These are phyloP conservation scores for Hypoxylon rubiginosum DNA, from an alignment of 2,329 filamentous ascomycete species.

Conservation along the genomic window DNA sequence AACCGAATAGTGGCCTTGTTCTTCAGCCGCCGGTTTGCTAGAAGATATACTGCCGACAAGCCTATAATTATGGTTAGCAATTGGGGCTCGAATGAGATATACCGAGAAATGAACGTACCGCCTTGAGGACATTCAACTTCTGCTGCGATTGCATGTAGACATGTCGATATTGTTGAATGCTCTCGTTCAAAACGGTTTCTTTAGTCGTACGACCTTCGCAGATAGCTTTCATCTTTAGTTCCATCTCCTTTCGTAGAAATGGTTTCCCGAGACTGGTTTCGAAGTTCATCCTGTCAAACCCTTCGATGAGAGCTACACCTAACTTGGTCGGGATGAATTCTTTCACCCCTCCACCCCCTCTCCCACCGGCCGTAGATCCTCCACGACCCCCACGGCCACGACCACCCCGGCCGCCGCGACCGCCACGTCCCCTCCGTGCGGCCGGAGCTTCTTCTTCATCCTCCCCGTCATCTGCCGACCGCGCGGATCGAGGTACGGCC, in stretches of 20 bases:
- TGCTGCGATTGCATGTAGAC: slow-evolving; percentile 87
- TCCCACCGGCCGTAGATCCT: slow-evolving; percentile 56
- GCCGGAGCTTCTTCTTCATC: slow-evolving; percentile 57
- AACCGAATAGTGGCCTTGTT: slow-evolving; percentile 7
- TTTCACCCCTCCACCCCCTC: slow-evolving; percentile 70
- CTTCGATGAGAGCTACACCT: slow-evolving; percentile 91
- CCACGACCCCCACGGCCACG: slow-evolving; percentile 61
- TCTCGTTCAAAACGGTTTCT: slow-evolving; percentile 82
- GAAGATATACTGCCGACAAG: slow-evolving; percentile 70
- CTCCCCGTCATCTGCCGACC: slow-evolving; percentile 54
- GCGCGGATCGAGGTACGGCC: slow-evolving; percentile 64
- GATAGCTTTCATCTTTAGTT: slow-evolving; percentile 95
- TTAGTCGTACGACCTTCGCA: slow-evolving; percentile 87
- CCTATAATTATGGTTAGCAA: slow-evolving; percentile 52
- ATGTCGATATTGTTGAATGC: slow-evolving; percentile 85
- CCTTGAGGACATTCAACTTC: slow-evolving; percentile 76
- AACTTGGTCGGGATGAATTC: slow-evolving; percentile 95
- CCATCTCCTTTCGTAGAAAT: slow-evolving; percentile 97
- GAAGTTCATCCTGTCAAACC: slow-evolving; percentile 94
- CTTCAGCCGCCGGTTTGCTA: slow-evolving; percentile 50
- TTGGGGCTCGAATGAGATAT: neutral
- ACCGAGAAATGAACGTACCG: slow-evolving; percentile 61
- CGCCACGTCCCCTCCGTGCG: slow-evolving; percentile 58
- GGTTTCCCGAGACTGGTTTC: slow-evolving; percentile 95
- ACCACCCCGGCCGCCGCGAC: slow-evolving; percentile 65